These are phyloP conservation scores for Neurospora sp. DNA, from an alignment of 495 filamentous ascomycete genomes.

Conservation along the genomic window DNA sequence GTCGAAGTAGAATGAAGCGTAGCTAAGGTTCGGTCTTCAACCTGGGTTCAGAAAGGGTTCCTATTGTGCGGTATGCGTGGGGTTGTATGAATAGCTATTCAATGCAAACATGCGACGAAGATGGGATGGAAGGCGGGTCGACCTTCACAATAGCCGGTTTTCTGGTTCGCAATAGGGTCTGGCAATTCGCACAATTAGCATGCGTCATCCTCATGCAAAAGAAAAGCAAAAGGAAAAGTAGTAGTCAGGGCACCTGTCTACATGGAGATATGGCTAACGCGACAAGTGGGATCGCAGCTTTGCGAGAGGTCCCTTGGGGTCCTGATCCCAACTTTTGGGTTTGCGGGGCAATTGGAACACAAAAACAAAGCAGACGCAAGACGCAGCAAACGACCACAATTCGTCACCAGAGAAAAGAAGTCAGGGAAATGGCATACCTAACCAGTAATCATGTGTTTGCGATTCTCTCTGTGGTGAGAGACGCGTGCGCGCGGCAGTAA, in stretches of 20 bases:
- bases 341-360: conserved; percentile 19
- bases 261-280: background rate
- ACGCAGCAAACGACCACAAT: background rate
- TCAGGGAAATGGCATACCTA: background rate
- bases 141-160: background rate
- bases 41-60: background rate
- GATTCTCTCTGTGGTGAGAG: background rate
- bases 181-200: background rate
- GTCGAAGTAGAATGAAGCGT: background rate
- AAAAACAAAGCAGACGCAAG: conserved; percentile 1
- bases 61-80: background rate
- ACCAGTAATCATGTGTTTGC: background rate
- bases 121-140: background rate
- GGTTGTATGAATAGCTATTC: background rate
- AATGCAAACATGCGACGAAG: background rate
- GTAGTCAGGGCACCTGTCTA: background rate
- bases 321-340: background rate
- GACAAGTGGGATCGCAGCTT: background rate
- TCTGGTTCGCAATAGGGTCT: background rate
- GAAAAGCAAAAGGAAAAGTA: background rate
- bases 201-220: background rate
- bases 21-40: background rate
- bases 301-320: background rate
- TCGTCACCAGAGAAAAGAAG: background rate
- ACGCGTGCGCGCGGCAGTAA: background rate